phyloP scores from a whole-genome alignment of 768 basidiomycete species.

The Suillus americanus region DNA sequence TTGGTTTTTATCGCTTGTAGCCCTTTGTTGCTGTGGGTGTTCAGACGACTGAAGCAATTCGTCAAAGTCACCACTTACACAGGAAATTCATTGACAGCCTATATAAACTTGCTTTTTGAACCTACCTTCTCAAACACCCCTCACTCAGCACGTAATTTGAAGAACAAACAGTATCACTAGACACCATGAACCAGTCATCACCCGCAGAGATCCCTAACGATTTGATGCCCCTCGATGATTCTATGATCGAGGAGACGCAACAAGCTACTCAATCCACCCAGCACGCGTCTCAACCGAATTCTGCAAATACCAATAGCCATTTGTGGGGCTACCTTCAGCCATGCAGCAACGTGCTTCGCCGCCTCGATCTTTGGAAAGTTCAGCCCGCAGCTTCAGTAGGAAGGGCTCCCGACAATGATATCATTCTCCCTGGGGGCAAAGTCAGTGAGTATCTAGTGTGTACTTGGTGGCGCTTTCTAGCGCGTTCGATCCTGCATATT shows the following conservation, averaged over 20 bases:
- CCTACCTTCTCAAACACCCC: not conserved
- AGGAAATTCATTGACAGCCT: not conserved
- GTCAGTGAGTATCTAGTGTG: conserved; percentile 53
- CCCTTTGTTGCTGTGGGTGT: conserved; percentile 22
- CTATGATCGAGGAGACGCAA: conserved; percentile 33
- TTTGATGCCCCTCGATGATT: conserved; percentile 25
- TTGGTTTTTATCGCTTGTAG: conserved; percentile 10
- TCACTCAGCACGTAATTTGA: not conserved
- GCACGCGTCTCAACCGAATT: conserved; percentile 28
- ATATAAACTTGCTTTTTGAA: conserved; percentile 3
- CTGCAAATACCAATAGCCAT: conserved; percentile 25
- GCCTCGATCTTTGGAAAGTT: conserved; percentile 63
- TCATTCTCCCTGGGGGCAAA: conserved; percentile 68
- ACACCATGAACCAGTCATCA: conserved; percentile 5
- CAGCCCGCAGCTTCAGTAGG: conserved; percentile 53
- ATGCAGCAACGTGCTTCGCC: conserved; percentile 47
- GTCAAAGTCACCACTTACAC: conserved; percentile 6
- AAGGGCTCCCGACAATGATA: conserved; percentile 47
- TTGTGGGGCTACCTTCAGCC: conserved; percentile 78
- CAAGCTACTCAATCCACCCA: conserved; percentile 43
- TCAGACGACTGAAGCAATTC: conserved; percentile 13
- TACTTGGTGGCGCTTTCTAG: conserved; percentile 5
- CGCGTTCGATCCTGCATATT: conserved; percentile 17
- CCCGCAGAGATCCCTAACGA: conserved; percentile 17
- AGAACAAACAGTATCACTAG: not conserved